Conservation (phyloP, 441 rosid genomes). For the Jatropha podagrica region DNA sequence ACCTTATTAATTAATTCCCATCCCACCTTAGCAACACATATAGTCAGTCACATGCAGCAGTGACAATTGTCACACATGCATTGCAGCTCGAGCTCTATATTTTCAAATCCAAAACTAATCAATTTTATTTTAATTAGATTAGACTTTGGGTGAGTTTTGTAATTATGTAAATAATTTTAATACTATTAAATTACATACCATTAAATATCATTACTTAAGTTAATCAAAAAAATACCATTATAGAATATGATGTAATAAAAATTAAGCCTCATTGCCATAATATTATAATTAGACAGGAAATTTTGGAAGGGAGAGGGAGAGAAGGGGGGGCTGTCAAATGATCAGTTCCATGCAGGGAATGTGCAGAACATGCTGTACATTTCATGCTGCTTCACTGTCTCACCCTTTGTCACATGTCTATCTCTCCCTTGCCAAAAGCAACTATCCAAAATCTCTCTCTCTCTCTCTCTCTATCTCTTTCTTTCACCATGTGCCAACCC, state of each 20-base stretch:
- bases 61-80: constrained; percentile 15
- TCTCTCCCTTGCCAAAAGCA: background rate
- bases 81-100: background rate
- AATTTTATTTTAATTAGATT: no score
- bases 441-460: background rate
- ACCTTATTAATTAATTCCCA: background rate
- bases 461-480: background rate
- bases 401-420: constrained; percentile 40
- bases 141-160: no score
- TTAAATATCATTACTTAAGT: no score
- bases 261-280: background rate
- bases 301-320: background rate
- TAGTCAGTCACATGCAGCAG: background rate
- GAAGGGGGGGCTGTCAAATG: constrained; percentile 3
- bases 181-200: no score
- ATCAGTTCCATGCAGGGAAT: constrained; percentile 50
- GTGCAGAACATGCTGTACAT: constrained; percentile 57
- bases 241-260: no score
- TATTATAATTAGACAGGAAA: background rate
- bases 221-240: background rate
- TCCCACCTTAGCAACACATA: background rate
- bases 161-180: no score
- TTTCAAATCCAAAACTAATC: background rate
- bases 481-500: constrained; percentile 36
- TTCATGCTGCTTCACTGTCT: constrained; percentile 49